A percentile compares a stretch with the other conserved stretches of the same genome.
phyloP scores from a whole-genome alignment of 805 yeast genomes.

The Wickerhamiella alocasiicola region DNA sequence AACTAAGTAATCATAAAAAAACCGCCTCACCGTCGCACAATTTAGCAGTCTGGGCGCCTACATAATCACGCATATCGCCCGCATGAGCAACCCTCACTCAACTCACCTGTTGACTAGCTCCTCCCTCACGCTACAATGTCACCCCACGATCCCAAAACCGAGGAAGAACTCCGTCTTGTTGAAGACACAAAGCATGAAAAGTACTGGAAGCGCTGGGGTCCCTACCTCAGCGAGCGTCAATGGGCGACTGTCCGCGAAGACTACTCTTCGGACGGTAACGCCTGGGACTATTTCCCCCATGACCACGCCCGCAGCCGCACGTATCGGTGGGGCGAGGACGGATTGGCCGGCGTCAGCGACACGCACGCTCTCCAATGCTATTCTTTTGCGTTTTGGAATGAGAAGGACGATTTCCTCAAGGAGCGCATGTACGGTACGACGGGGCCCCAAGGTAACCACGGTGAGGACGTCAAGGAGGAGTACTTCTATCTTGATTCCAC shows the following conservation, averaged over 20 bases:
- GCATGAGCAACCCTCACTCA: too few species aligned
- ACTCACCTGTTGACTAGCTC: too few species aligned
- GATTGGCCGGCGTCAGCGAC: slow-evolving; percentile 81
- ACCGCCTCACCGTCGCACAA: too few species aligned
- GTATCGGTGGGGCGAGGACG: slow-evolving; percentile 94
- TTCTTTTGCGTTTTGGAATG: slow-evolving; percentile 86
- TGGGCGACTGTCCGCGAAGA: slow-evolving; percentile 71
- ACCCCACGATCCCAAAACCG: too few species aligned
- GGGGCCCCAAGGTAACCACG: slow-evolving; percentile 90
- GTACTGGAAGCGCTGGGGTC: slow-evolving; percentile 87
- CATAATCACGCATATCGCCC: too few species aligned
- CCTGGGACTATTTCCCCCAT: slow-evolving; percentile 81
- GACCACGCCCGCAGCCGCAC: slow-evolving; percentile 71
- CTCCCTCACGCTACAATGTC: too few species aligned
- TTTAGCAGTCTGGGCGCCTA: too few species aligned
- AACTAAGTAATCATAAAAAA: too few species aligned
- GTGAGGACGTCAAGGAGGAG: slow-evolving; percentile 73
- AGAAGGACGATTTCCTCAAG: slow-evolving; percentile 68
- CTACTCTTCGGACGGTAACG: slow-evolving; percentile 74
- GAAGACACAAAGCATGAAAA: slow-evolving; percentile 31
- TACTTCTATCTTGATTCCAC: slow-evolving; percentile 75
- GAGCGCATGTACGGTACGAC: slow-evolving; percentile 82
- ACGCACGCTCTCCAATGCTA: slow-evolving; percentile 65
- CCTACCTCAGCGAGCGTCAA: slow-evolving; percentile 75
- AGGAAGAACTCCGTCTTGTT: slow-evolving; percentile 31